A percentile compares a stretch with the other conserved stretches of the same genome.
These are phyloP conservation scores for Suillus paluster DNA, from an alignment of 768 basidiomycete species.

Conservation along the genomic window DNA sequence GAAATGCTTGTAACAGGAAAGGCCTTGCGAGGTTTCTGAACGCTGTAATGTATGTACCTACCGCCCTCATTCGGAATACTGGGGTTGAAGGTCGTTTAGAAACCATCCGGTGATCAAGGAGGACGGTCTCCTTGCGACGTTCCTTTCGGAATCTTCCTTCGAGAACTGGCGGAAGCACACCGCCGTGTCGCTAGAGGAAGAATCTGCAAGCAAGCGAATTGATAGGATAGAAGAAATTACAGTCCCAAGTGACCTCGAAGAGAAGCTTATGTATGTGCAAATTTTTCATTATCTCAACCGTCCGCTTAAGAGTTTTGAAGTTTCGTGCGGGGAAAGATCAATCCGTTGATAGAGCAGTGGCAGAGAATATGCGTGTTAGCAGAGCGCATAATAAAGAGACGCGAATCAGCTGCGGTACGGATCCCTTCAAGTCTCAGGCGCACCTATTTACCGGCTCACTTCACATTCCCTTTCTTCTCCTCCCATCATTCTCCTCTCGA, in stretches of 20 bases:
- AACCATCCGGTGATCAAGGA: constrained; percentile 93
- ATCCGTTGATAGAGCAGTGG: constrained; percentile 85
- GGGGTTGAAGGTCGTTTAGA: constrained; percentile 39
- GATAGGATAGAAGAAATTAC: constrained; percentile 88
- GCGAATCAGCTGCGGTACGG: constrained; percentile 92
- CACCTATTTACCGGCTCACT: constrained; percentile 71
- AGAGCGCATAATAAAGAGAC: constrained; percentile 88
- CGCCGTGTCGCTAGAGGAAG: constrained; percentile 82
- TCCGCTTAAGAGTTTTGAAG: constrained; percentile 43
- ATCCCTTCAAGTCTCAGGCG: constrained; percentile 61
- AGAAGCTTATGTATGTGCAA: constrained; percentile 73
- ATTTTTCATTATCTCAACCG: constrained; percentile 3
- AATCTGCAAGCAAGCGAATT: constrained; percentile 77
- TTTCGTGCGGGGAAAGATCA: constrained; percentile 75
- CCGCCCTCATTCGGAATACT: constrained; percentile 1
- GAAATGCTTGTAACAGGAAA: constrained; percentile 51
- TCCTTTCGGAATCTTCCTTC: constrained; percentile 83
- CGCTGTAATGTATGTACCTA: constrained; percentile 67
- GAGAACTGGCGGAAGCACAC: constrained; percentile 88
- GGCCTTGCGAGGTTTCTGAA: constrained; percentile 81
- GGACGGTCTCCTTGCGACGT: constrained; percentile 80
- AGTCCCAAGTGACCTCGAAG: constrained; percentile 90
- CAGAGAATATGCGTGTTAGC: constrained; percentile 85
- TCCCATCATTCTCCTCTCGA: constrained; percentile 34
- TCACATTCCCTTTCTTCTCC: constrained; percentile 58